phyloP scores from a whole-genome alignment of 768 basidiomycete genomes.

The Kwoniella newhampshirensis region DNA sequence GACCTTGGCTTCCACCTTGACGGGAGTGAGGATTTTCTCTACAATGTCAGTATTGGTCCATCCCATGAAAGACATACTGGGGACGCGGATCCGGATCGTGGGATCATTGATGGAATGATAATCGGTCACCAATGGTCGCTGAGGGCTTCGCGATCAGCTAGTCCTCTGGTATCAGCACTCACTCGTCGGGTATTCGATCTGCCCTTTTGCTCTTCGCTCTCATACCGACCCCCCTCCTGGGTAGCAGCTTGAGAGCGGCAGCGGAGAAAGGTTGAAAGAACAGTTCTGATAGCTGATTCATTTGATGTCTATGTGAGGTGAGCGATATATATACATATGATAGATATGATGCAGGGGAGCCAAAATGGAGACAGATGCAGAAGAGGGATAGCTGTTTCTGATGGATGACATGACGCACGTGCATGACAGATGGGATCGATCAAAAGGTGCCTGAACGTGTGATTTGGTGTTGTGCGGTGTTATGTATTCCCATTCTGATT shows the following conservation, averaged over 20 bases:
- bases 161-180: conserved; percentile 9
- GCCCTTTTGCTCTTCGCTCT: conserved; percentile 49
- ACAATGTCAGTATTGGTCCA: conserved; percentile 6
- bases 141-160: conserved; percentile 1
- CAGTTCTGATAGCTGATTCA: conserved; percentile 26
- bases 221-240: conserved; percentile 26
- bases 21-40: conserved; percentile 51
- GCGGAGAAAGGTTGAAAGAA: conserved; percentile 47
- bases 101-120: conserved; percentile 49
- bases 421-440: not conserved
- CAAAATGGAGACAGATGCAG: not conserved
- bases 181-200: conserved; percentile 51
- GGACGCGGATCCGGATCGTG: conserved; percentile 35
- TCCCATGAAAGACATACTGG: conserved; percentile 31
- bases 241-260: conserved; percentile 39
- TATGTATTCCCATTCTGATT: too few species aligned
- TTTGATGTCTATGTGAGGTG: not conserved
- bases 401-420: conserved; percentile 13
- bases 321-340: not conserved
- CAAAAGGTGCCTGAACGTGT: not conserved
- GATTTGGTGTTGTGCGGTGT: too few species aligned
- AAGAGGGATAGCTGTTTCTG: not conserved
- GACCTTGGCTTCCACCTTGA: conserved; percentile 90
- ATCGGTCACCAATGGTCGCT: conserved; percentile 32
- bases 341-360: too few species aligned